A percentile compares a stretch with the other conserved stretches of the same genome.
Conservation (phyloP, 495 filamentous ascomycete genomes). For the Penicillium angulare region DNA sequence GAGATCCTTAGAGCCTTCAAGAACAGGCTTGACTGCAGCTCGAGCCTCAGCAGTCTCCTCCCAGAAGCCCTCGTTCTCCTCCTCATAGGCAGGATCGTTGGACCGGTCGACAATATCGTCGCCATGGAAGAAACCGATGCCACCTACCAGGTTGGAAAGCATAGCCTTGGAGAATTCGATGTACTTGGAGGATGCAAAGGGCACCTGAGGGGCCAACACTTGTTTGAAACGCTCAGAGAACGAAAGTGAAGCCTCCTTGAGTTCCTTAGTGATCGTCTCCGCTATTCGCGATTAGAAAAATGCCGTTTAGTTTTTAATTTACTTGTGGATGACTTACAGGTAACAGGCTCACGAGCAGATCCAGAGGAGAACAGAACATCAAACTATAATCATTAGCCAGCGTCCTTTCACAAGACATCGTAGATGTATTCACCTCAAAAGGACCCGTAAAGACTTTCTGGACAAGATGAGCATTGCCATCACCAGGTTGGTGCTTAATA, state of each 20-base stretch:
- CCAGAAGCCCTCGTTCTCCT: slow-evolving; percentile 97
- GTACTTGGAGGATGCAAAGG: slow-evolving; percentile 73
- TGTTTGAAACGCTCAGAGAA: slow-evolving; percentile 75
- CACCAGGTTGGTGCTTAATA: slow-evolving; percentile 62
- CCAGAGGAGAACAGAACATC: slow-evolving; percentile 88
- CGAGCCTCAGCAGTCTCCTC: slow-evolving; percentile 81
- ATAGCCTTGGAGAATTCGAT: slow-evolving; percentile 80
- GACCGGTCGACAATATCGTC: slow-evolving; percentile 85
- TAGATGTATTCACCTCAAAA: slow-evolving; percentile 60
- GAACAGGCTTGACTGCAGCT: slow-evolving; percentile 54
- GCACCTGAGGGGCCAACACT: slow-evolving; percentile 70
- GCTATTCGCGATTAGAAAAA: slow-evolving; percentile 50
- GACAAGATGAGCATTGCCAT: slow-evolving; percentile 82
- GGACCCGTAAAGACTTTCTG: slow-evolving; percentile 90
- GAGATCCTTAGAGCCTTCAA: slow-evolving; percentile 84
- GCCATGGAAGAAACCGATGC: slow-evolving; percentile 94
- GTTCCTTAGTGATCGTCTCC: slow-evolving; percentile 65
- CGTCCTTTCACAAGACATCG: background rate
- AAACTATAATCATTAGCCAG: slow-evolving; percentile 54
- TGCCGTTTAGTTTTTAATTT: background rate
- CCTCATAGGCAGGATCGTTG: slow-evolving; percentile 85
- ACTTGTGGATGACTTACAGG: slow-evolving; percentile 40
- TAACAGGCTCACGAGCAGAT: slow-evolving; percentile 60
- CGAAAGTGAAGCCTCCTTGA: slow-evolving; percentile 59
- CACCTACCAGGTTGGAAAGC: slow-evolving; percentile 91